Base-by-base conservation (phyloP, 768 basidiomycete species). In the Suillus americanus region DNA sequence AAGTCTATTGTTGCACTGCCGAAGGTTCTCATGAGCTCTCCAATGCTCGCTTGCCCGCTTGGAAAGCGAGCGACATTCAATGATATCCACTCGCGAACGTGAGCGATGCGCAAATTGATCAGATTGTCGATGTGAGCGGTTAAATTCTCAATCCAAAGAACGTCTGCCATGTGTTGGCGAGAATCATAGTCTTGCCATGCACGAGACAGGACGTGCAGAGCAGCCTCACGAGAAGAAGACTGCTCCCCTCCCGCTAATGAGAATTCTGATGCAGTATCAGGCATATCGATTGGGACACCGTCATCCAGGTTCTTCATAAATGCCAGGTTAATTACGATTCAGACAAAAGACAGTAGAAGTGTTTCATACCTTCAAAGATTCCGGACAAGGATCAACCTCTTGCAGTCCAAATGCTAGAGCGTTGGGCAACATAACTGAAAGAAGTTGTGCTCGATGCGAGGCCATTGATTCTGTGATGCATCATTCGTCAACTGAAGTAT, bases 61-160 rank as follows among this genome's bases (percentile, higher is more conserved):
- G 79, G 77, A 73, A 89, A 88, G 0, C 85, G 77, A 1, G 76
- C 62, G 5, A 83, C 68, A 63, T 89, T 89, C 7, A 77, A 71
- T 4, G 74, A 71, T 14, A 89, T 72, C 88, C 87, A 89, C 63
- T 77, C 74, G 1, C 72, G 71, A 30, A 89, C 85, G 62, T 83
- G 82, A 4, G 75, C 69, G 20, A 85, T 72, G 14, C 88, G 80
- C 62, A 74, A 46, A 30, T 83, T 74, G 16, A 78, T 81, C 5
- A 85, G 66, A 3, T 61, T 64, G 6, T 76, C 73, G 3, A 89
- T 75, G 64, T 83, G 76, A 1, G 61, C 35, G 0, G 75, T 74
- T 3, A 88, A 73, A 3, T 71, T 71, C 0, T 69, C 63, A 4
- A 78, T 67, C 85, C 85, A 87, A 13, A 77, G 74, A 25, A 67